phyloP scores from a whole-genome alignment of 2,329 filamentous ascomycete species.

The Chrysoporthe puriensis region DNA sequence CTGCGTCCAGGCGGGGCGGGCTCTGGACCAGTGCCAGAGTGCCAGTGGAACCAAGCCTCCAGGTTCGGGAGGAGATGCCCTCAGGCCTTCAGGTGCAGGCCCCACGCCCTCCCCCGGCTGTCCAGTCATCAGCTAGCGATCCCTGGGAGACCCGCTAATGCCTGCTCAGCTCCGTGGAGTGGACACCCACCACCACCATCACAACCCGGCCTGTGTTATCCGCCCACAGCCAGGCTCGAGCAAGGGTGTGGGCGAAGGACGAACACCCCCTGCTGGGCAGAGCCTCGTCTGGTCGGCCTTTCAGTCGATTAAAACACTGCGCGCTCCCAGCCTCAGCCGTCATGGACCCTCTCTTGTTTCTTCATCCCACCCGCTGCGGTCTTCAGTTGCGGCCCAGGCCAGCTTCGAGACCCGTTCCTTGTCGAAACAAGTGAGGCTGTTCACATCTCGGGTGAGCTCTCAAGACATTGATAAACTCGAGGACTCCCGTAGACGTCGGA shows the following conservation, averaged over 20 bases:
- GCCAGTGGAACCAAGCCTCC: background rate
- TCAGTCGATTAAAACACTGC: conserved; percentile 25
- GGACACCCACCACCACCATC: background rate
- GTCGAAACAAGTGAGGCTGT: conserved; percentile 6
- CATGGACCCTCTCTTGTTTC: conserved; percentile 15
- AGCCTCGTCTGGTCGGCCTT: conserved; percentile 21
- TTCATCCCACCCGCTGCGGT: conserved; percentile 10
- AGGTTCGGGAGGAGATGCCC: conserved; percentile 8
- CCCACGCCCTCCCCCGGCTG: background rate
- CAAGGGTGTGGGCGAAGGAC: background rate
- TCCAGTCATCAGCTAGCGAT: conserved; percentile 18
- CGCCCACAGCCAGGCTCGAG: background rate
- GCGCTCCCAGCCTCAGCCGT: conserved; percentile 18
- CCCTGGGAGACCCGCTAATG: conserved; percentile 18
- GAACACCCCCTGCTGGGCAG: conserved; percentile 6
- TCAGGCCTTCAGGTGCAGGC: conserved; percentile 10
- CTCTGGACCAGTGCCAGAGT: background rate
- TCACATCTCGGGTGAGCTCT: background rate
- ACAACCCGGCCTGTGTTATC: background rate
- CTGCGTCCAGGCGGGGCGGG: background rate
- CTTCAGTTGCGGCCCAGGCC: background rate
- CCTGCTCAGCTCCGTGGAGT: conserved; percentile 11
- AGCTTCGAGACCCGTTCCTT: conserved; percentile 10
- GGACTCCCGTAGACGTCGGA: background rate
- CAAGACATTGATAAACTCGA: conserved; percentile 10